Evolutionary conservation across 2,329 filamentous ascomycete genomes (phyloP).

Genomic region (Lasiodiplodia citricola): DNA sequence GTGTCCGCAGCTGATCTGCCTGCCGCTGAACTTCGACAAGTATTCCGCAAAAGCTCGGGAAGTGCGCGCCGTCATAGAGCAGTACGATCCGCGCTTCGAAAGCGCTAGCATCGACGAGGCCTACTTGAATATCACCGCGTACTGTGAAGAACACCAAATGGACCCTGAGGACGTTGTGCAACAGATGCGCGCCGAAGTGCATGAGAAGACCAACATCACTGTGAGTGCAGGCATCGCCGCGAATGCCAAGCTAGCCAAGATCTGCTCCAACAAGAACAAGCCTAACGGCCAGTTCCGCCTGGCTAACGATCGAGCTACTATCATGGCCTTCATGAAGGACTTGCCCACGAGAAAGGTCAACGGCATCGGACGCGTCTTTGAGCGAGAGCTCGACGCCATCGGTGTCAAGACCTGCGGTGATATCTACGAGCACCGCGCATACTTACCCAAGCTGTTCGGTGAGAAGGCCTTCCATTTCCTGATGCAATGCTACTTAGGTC

Average conservation of each 20-base stretch:
- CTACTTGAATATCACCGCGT: constrained; percentile 90
- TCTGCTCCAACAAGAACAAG: constrained; percentile 94
- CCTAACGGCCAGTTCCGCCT: constrained; percentile 90
- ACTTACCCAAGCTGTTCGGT: constrained; percentile 79
- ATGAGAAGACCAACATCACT: constrained; percentile 78
- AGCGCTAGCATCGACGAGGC: constrained; percentile 96
- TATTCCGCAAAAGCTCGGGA: constrained; percentile 90
- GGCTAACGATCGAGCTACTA: constrained; percentile 70
- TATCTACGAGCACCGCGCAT: constrained; percentile 76
- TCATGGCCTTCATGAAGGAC: constrained; percentile 84
- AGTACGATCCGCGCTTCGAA: constrained; percentile 92
- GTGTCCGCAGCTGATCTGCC: constrained; percentile 80
- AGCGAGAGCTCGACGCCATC: constrained; percentile 86
- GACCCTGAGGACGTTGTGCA: constrained; percentile 74
- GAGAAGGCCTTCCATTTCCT: constrained; percentile 91
- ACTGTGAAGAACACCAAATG: constrained; percentile 73
- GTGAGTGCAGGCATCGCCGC: constrained; percentile 94
- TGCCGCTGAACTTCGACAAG: constrained; percentile 88
- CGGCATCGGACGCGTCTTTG: constrained; percentile 91
- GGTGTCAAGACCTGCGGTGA: constrained; percentile 89
- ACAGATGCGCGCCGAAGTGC: constrained; percentile 77
- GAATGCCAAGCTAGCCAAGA: constrained; percentile 93
- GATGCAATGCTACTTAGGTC: constrained; percentile 80
- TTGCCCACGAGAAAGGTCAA: constrained; percentile 91
- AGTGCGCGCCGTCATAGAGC: constrained; percentile 77